phyloP scores from a whole-genome alignment of 768 basidiomycete genomes.

The Pisolithus marmoratus region DNA sequence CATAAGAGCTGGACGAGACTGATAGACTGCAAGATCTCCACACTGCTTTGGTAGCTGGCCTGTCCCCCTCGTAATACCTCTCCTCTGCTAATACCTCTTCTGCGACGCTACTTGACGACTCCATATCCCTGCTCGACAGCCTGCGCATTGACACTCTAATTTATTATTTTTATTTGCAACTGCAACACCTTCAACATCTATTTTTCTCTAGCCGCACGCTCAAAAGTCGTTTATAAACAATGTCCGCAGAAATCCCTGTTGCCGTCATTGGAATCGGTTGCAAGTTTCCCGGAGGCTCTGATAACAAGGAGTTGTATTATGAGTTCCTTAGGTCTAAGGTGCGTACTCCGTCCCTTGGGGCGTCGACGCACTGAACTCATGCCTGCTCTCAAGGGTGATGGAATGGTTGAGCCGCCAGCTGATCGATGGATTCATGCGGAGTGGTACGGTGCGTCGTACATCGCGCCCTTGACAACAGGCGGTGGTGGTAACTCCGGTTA shows the following conservation, averaged over 20 bases:
- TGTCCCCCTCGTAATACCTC: neutral
- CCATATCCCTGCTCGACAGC: neutral
- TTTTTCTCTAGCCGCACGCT: neutral
- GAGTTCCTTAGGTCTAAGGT: conserved; percentile 28
- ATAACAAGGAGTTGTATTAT: conserved; percentile 25
- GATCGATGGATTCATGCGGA: conserved; percentile 26
- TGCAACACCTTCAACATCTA: neutral
- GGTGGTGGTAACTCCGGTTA: too few relatives aligned
- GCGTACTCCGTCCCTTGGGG: neutral
- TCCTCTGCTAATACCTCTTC: neutral
- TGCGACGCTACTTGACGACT: neutral
- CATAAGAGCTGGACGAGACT: too few relatives aligned
- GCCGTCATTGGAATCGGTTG: conserved; percentile 29
- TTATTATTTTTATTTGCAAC: neutral
- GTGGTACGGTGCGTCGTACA: conserved; percentile 23
- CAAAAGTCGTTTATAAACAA: conserved; percentile 3
- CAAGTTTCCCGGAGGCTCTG: conserved; percentile 28
- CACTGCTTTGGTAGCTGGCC: neutral
- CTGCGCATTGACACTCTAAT: neutral
- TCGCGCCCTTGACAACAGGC: neutral
- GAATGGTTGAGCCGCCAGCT: conserved; percentile 21
- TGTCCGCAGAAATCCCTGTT: conserved; percentile 26
- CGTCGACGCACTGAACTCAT: neutral
- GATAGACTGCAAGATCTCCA: neutral
- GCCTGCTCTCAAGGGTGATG: conserved; percentile 20